Conservation (phyloP, 202 grass and related monocot species). For the Schoenoplectus tabernaemontani region DNA sequence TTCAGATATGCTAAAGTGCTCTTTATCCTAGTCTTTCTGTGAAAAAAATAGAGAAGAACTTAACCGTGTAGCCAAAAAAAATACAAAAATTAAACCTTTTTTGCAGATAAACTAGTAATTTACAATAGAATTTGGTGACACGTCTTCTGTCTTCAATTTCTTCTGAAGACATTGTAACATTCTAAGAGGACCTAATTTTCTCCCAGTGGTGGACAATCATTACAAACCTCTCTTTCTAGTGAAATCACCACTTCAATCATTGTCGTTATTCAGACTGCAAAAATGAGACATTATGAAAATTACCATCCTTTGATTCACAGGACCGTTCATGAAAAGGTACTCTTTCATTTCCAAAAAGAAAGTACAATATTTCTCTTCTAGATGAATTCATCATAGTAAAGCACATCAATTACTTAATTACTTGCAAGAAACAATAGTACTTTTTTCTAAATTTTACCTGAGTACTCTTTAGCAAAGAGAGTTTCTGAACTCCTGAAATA, state of each 20-base stretch:
- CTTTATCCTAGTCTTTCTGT: background rate
- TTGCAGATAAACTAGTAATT: background rate
- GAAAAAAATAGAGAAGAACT: background rate
- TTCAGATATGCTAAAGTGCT: background rate
- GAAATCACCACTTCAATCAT: background rate
- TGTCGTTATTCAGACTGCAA: conserved; percentile 56
- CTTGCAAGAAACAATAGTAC: background rate
- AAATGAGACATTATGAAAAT: conserved; percentile 12
- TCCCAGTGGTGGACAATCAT: background rate
- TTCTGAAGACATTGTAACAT: conserved; percentile 24
- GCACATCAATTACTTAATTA: background rate
- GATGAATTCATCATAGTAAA: background rate
- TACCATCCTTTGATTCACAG: background rate
- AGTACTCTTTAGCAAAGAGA: conserved; percentile 80
- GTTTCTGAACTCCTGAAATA: conserved; percentile 67
- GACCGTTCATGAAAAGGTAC: background rate
- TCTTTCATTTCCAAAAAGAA: too few species aligned
- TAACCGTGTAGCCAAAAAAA: background rate
- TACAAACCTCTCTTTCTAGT: background rate
- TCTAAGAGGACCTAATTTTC: background rate
- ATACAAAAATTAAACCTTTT: background rate
- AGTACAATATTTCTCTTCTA: background rate
- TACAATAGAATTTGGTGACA: background rate
- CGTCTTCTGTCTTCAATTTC: conserved; percentile 7
- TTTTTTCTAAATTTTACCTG: too few species aligned